Conservation (phyloP, 108 stramenopile species). For the Cyclotella kingstonii region DNA sequence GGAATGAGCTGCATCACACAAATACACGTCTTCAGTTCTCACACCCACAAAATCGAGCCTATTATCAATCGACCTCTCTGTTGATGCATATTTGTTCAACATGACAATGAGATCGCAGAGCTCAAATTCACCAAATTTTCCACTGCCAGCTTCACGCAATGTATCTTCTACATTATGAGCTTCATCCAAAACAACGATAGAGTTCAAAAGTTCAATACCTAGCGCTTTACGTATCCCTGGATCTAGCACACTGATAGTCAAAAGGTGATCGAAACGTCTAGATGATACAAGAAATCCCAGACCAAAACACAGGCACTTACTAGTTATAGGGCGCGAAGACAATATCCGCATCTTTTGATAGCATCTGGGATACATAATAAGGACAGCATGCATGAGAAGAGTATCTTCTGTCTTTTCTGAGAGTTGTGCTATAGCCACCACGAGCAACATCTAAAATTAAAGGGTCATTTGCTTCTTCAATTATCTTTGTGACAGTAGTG, state of each 20-base stretch:
- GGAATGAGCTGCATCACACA: conserved; percentile 60
- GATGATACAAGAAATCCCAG: too few relatives aligned
- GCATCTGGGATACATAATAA: conserved; percentile 77
- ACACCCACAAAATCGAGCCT: conserved; percentile 29
- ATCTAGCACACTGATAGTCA: conserved; percentile 66
- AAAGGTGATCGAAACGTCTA: too few relatives aligned
- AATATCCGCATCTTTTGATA: conserved; percentile 72
- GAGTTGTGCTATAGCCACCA: conserved; percentile 15
- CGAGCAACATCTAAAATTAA: conserved; percentile 52
- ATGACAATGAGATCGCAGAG: conserved; percentile 52
- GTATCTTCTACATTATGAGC: conserved; percentile 94
- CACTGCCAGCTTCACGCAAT: conserved; percentile 60
- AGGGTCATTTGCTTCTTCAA: conserved; percentile 42
- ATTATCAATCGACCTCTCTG: conserved; percentile 29
- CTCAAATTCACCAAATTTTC: conserved; percentile 65
- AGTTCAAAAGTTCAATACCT: conserved; percentile 54
- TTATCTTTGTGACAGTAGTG: conserved; percentile 14
- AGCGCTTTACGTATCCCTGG: conserved; percentile 68
- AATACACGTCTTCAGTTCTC: conserved; percentile 24
- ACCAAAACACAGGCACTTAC: conserved; percentile 10
- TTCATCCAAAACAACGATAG: conserved; percentile 97
- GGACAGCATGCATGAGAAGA: conserved; percentile 76
- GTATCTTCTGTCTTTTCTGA: conserved; percentile 33
- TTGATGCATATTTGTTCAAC: conserved; percentile 38
- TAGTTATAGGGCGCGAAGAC: conserved; percentile 98